These are phyloP conservation scores for Jatropha multifida DNA, from an alignment of 441 rosid species.

Conservation along the genomic window DNA sequence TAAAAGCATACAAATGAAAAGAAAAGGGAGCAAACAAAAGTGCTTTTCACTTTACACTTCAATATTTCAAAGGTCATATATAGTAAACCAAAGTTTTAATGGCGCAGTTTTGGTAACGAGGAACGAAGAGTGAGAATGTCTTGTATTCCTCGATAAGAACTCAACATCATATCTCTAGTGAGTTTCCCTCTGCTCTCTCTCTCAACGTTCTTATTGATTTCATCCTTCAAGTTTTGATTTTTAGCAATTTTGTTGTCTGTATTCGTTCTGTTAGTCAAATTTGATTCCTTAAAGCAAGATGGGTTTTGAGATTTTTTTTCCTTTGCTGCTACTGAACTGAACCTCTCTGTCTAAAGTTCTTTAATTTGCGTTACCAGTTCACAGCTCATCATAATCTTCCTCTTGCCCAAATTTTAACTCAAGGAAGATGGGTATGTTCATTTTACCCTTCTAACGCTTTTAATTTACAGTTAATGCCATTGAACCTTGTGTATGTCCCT, in stretches of 20 bases:
- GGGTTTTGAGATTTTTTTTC: background rate
- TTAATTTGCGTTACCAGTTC: background rate
- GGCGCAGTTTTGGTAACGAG: background rate
- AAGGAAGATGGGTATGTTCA: slow-evolving; percentile 2
- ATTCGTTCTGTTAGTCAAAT: background rate
- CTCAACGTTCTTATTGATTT: background rate
- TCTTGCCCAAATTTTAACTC: background rate
- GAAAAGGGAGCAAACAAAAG: slow-evolving; percentile 1
- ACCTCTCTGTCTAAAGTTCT: background rate
- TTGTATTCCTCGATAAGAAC: background rate
- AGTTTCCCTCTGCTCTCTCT: background rate
- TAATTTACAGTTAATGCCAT: slow-evolving; percentile 9
- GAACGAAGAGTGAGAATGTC: slow-evolving; percentile 5
- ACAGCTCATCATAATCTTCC: background rate
- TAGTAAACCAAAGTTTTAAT: background rate
- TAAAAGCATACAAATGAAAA: too few species aligned
- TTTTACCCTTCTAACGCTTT: background rate
- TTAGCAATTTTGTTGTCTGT: background rate
- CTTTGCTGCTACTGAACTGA: background rate
- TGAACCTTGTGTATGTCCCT: background rate
- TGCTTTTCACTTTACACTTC: background rate
- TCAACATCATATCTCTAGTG: slow-evolving; percentile 6
- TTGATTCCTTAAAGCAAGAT: background rate
- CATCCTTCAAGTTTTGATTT: background rate
- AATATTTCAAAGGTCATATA: background rate